A percentile compares a stretch with the other conserved stretches of the same genome.
These are phyloP conservation scores for Scutellaria minor DNA, from an alignment of 257 asterid genomes.

Conservation along the genomic window DNA sequence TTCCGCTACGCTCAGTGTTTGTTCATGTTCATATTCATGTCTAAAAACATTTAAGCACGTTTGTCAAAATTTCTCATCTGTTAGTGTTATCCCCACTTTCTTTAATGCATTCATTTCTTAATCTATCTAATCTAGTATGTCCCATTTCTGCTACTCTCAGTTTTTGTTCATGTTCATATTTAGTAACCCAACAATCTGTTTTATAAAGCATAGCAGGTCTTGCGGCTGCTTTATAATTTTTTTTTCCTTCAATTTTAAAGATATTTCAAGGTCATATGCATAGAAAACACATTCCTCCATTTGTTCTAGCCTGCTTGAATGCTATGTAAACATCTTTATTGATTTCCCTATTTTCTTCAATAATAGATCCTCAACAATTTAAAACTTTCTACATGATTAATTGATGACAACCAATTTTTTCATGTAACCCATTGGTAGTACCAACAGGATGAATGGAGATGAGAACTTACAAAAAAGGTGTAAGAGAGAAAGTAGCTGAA, in stretches of 20 bases:
- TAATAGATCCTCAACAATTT: neutral
- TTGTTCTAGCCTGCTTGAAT: neutral
- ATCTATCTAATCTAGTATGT: too few species aligned
- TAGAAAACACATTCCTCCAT: neutral
- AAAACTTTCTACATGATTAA: neutral
- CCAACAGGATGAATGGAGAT: neutral
- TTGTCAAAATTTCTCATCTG: neutral
- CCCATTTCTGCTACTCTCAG: too few species aligned
- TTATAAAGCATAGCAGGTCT: too few species aligned
- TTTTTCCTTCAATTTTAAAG: neutral
- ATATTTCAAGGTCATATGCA: neutral
- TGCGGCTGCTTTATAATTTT: neutral
- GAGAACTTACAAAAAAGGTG: too few species aligned
- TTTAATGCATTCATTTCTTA: too few species aligned
- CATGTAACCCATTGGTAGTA: neutral
- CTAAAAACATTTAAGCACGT: neutral
- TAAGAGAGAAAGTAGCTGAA: too few species aligned
- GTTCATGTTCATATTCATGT: neutral
- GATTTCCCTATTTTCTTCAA: constrained; percentile 1
- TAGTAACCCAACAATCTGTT: too few species aligned
- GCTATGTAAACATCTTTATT: neutral
- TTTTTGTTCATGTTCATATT: too few species aligned
- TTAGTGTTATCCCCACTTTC: neutral
- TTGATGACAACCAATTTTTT: neutral
- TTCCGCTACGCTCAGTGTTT: too few species aligned